phyloP scores from a whole-genome alignment of 1,284 basidiomycete genomes.

The Kalmanozyma brasiliensis region DNA sequence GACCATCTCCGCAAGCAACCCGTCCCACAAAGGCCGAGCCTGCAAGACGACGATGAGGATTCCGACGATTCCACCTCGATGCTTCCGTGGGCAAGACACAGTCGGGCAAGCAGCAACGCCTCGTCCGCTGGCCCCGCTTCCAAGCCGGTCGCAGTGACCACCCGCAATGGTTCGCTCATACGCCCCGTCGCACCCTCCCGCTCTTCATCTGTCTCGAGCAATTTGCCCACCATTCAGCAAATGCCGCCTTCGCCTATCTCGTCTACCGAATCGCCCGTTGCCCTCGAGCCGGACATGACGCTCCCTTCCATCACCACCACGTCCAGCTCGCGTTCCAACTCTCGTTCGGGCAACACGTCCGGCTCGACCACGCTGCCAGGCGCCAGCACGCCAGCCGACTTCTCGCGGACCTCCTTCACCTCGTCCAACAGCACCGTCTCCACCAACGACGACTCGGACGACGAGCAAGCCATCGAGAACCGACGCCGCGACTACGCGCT shows the following conservation, averaged over 20 bases:
- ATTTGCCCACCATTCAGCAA: slow-evolving; percentile 32
- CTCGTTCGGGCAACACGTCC: slow-evolving; percentile 18
- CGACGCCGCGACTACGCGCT: slow-evolving; percentile 57
- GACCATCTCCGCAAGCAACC: slow-evolving; percentile 49
- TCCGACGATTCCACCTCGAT: slow-evolving; percentile 59
- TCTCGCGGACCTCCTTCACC: slow-evolving; percentile 32
- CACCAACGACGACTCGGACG: slow-evolving; percentile 54
- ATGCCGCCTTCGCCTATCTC: slow-evolving; percentile 61
- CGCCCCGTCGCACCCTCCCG: slow-evolving; percentile 23
- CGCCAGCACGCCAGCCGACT: slow-evolving; percentile 16
- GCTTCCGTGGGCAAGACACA: slow-evolving; percentile 59
- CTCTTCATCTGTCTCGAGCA: slow-evolving; percentile 33
- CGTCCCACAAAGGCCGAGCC: slow-evolving; percentile 9
- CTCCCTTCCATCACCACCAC: slow-evolving; percentile 39
- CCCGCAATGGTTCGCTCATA: slow-evolving; percentile 23
- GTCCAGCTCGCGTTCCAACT: slow-evolving; percentile 19
- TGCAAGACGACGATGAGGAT: slow-evolving; percentile 49
- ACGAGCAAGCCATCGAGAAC: slow-evolving; percentile 36
- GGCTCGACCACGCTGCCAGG: slow-evolving; percentile 8
- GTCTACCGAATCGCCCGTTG: slow-evolving; percentile 50
- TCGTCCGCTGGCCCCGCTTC: slow-evolving; percentile 17
- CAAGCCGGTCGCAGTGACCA: slow-evolving; percentile 2
- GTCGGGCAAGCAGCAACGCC: slow-evolving; percentile 33
- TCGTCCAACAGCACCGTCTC: slow-evolving; percentile 52
- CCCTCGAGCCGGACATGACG: slow-evolving; percentile 4